Evolutionary conservation across 257 asterid genomes (phyloP).

Genomic region (Parsonsia alboflavescens): DNA sequence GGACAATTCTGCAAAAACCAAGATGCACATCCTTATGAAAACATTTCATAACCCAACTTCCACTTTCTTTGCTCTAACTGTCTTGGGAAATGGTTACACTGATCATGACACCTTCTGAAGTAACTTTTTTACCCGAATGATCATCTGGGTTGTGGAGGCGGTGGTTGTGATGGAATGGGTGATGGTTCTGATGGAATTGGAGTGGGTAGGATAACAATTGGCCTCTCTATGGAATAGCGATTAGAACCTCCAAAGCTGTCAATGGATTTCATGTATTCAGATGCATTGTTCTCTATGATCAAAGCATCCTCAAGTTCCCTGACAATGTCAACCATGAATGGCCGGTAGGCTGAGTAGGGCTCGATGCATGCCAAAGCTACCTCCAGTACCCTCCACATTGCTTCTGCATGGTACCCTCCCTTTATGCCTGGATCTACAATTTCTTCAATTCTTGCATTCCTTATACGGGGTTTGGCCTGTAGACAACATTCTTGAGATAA

Average conservation of each 20-base stretch:
- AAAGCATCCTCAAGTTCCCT: conserved; percentile 90
- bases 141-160: conserved; percentile 70
- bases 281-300: conserved; percentile 56
- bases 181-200: conserved; percentile 46
- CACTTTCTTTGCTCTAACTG: conserved; percentile 3
- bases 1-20: conserved; percentile 10
- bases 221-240: conserved; percentile 75
- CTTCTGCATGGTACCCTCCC: conserved; percentile 55
- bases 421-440: conserved; percentile 39
- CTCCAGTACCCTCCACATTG: conserved; percentile 66
- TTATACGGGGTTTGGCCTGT: conserved; percentile 78
- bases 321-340: conserved; percentile 79
- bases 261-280: conserved; percentile 45
- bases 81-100: neutral
- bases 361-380: conserved; percentile 87
- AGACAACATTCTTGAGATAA: conserved; percentile 4
- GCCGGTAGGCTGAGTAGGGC: conserved; percentile 73
- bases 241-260: conserved; percentile 65
- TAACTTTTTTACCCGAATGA: conserved; percentile 8
- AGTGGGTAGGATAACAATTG: conserved; percentile 50
- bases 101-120: neutral
- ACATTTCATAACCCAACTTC: conserved; percentile 5
- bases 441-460: conserved; percentile 66
- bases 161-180: conserved; percentile 42
- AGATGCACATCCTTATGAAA: conserved; percentile 11